Evolutionary conservation across 257 asterid genomes (phyloP).

Genomic region (Plantago major): DNA sequence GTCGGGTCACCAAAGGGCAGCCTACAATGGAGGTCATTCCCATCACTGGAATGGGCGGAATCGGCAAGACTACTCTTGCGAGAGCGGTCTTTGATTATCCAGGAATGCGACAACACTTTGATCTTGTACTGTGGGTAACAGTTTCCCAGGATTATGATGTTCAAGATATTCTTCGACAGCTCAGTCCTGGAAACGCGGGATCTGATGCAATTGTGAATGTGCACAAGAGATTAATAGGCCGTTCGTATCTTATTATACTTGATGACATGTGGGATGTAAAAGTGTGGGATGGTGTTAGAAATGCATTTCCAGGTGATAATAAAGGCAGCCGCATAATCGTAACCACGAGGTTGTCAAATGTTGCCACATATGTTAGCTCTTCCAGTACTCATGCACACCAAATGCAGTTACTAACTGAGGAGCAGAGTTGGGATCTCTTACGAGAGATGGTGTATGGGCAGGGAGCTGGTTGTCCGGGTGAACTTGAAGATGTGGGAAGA

Average conservation of each 20-base stretch:
- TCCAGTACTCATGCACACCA: no score
- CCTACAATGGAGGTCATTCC: background rate
- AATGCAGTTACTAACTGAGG: background rate
- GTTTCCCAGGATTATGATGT: background rate
- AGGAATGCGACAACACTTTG: background rate
- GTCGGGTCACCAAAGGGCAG: background rate
- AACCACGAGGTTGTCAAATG: background rate
- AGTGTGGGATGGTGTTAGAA: background rate
- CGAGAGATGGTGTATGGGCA: background rate
- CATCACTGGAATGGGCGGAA: constrained; percentile 8
- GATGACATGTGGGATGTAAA: background rate
- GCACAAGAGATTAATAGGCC: background rate
- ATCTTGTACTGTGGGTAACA: constrained; percentile 4
- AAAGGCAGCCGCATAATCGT: background rate
- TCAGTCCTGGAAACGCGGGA: background rate
- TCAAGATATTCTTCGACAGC: background rate
- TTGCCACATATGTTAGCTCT: no score
- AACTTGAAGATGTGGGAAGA: background rate
- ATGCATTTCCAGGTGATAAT: background rate
- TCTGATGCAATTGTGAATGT: background rate
- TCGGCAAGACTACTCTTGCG: constrained; percentile 14
- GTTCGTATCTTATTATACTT: background rate
- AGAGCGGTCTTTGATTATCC: background rate
- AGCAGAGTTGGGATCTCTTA: background rate
- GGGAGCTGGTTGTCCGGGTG: background rate